Evolutionary conservation across 495 filamentous ascomycete genomes (phyloP).

Genomic region (Chaetomium fimeti): DNA sequence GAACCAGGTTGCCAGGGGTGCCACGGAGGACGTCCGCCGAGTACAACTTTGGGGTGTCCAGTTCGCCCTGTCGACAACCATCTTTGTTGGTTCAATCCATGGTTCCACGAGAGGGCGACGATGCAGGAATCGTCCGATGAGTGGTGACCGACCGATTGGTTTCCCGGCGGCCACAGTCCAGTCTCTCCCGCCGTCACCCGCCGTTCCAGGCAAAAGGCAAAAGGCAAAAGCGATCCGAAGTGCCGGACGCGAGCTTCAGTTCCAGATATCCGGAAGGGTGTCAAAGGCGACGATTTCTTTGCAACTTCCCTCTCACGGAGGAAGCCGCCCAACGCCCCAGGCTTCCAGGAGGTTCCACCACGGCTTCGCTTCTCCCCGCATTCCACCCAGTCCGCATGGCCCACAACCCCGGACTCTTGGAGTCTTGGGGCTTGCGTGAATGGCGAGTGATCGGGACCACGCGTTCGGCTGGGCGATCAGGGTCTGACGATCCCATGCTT

Average conservation of each 20-base stretch:
- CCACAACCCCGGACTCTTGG: background rate
- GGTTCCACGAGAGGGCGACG: background rate
- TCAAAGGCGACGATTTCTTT: too few species aligned
- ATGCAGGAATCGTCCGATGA: too few species aligned
- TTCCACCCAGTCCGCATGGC: background rate
- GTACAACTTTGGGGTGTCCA: constrained; percentile 24
- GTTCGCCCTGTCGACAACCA: background rate
- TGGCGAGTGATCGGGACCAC: background rate
- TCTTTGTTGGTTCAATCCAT: background rate
- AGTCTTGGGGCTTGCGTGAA: background rate
- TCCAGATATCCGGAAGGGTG: background rate
- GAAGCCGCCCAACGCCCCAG: background rate
- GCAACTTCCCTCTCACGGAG: background rate
- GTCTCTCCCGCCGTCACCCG: background rate
- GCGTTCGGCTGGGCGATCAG: too few species aligned
- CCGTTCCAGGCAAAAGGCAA: background rate
- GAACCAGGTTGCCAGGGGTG: constrained; percentile 14
- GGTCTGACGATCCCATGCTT: background rate
- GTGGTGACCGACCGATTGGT: constrained; percentile 1
- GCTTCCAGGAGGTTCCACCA: background rate
- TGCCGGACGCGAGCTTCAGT: background rate
- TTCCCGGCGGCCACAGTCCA: background rate
- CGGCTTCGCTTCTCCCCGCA: background rate
- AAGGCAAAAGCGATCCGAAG: background rate
- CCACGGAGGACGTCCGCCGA: constrained; percentile 37